Evolutionary conservation across 2,329 filamentous ascomycete species (phyloP).

Genomic region (Nigrospora osmanthi): DNA sequence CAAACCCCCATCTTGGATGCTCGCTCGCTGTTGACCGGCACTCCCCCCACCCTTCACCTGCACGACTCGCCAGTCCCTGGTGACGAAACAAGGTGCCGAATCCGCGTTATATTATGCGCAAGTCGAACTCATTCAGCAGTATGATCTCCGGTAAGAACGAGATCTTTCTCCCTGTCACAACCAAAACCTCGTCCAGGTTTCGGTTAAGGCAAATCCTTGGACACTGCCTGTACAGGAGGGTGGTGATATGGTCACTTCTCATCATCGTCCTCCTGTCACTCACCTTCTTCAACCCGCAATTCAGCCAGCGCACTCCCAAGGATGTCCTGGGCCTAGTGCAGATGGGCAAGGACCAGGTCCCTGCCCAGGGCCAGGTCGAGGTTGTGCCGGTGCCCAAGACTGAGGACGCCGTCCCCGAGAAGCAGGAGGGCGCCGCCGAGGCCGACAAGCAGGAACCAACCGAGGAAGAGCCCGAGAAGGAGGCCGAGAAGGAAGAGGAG

Average conservation of each 20-base stretch:
- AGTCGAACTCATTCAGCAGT: constrained; percentile 9
- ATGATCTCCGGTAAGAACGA: constrained; percentile 14
- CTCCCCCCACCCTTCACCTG: not conserved
- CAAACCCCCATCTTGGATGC: not conserved
- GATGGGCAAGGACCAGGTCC: constrained; percentile 8
- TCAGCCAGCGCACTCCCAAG: constrained; percentile 11
- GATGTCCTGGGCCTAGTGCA: constrained; percentile 20
- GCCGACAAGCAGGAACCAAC: constrained; percentile 4
- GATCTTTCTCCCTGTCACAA: constrained; percentile 18
- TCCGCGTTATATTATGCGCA: constrained; percentile 12
- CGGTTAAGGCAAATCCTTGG: constrained; percentile 38
- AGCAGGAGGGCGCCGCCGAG: constrained; percentile 7
- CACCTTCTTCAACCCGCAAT: constrained; percentile 26
- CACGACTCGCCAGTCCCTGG: not conserved
- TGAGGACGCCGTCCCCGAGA: constrained; percentile 9
- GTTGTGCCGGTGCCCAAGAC: not conserved
- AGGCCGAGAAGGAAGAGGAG: constrained; percentile 14
- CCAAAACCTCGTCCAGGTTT: constrained; percentile 27
- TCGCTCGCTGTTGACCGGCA: not conserved
- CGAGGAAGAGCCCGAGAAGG: constrained; percentile 7
- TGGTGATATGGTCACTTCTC: constrained; percentile 41
- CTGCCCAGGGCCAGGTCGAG: constrained; percentile 1
- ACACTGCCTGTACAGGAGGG: constrained; percentile 43
- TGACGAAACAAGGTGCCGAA: constrained; percentile 7
- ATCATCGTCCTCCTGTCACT: constrained; percentile 32